These are phyloP conservation scores for Tolypocladium tropicale DNA, from an alignment of 2,329 filamentous ascomycete genomes.

Conservation along the genomic window DNA sequence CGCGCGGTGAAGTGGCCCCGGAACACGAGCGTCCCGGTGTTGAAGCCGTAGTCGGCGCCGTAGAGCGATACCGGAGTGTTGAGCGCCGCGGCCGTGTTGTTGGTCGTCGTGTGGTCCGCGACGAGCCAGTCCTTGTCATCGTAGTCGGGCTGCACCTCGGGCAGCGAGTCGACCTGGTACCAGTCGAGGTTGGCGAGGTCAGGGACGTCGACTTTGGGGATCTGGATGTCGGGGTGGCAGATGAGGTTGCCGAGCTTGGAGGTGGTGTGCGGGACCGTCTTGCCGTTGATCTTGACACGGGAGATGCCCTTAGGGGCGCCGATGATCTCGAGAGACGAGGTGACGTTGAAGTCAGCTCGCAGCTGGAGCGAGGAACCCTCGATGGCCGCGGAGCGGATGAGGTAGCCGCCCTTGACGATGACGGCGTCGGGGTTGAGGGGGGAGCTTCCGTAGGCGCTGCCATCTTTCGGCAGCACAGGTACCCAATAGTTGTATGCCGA, in stretches of 20 bases:
- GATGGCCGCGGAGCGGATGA: slow-evolving; percentile 50
- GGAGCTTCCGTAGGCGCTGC: slow-evolving; percentile 21
- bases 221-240: slow-evolving; percentile 32
- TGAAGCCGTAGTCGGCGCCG: slow-evolving; percentile 63
- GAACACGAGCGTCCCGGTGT: slow-evolving; percentile 58
- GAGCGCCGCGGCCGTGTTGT: slow-evolving; percentile 46
- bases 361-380: slow-evolving; percentile 47
- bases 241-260: slow-evolving; percentile 36
- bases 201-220: slow-evolving; percentile 32
- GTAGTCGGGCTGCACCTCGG: slow-evolving; percentile 54
- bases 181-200: slow-evolving; percentile 49
- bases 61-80: slow-evolving; percentile 59
- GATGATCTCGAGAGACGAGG: slow-evolving; percentile 57
- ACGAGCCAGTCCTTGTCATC: slow-evolving; percentile 58
- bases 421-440: slow-evolving; percentile 31
- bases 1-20: slow-evolving; percentile 58
- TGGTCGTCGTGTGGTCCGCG: slow-evolving; percentile 47
- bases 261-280: slow-evolving; percentile 22
- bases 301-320: slow-evolving; percentile 43
- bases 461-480: slow-evolving; percentile 35
- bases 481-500: slow-evolving; percentile 62
- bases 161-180: slow-evolving; percentile 61
- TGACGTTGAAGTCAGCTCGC: slow-evolving; percentile 62
- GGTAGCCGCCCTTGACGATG: slow-evolving; percentile 54
- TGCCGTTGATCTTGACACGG: slow-evolving; percentile 31